Conservation (phyloP, 345 rosid genomes). For the Nasturtium officinale region DNA sequence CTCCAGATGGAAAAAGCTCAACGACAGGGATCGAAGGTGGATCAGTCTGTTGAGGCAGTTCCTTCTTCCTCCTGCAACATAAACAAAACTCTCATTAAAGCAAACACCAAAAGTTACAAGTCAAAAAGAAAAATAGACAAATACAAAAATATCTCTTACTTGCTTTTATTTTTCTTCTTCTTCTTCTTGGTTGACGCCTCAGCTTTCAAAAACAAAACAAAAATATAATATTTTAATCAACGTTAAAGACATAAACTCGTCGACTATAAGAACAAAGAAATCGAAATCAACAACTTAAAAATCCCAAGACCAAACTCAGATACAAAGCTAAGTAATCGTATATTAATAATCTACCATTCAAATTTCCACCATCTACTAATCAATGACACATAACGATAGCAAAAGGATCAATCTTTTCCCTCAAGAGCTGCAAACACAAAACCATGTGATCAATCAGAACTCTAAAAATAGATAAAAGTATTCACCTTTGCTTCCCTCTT, state of each 20-base stretch:
- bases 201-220: constrained; percentile 32
- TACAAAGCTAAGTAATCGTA: constrained; percentile 16
- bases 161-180: constrained; percentile 96
- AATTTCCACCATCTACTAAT: neutral
- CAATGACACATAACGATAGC: constrained; percentile 8
- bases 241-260: neutral
- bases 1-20: constrained; percentile 89
- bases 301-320: constrained; percentile 19
- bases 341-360: neutral
- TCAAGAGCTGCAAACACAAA: neutral
- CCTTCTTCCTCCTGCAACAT: constrained; percentile 80
- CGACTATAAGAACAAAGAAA: neutral
- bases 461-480: neutral
- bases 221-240: constrained; percentile 2
- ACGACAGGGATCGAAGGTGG: constrained; percentile 80
- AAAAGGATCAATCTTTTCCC: neutral
- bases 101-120: constrained; percentile 16
- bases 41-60: constrained; percentile 68
- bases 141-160: constrained; percentile 51
- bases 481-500: constrained; percentile 61
- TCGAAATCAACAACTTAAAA: constrained; percentile 2
- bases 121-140: neutral
- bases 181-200: constrained; percentile 84
- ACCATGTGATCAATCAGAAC: constrained; percentile 8
- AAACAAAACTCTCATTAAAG: constrained; percentile 13